Evolutionary conservation across 2,329 filamentous ascomycete genomes (phyloP).

Genomic region (Gnomoniopsis smithogilvyi): DNA sequence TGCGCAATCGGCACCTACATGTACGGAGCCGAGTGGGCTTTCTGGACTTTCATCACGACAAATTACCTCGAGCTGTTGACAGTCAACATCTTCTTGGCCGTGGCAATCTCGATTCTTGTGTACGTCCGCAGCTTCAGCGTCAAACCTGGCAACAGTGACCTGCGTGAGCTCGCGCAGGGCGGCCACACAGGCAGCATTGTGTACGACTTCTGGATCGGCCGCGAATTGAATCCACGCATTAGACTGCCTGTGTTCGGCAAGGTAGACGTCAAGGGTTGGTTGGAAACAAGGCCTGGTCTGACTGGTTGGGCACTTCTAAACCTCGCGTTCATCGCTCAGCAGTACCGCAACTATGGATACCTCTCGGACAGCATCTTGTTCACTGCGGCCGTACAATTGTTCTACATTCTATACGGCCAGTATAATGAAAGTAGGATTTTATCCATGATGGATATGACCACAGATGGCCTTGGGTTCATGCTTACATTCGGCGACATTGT

Average conservation of each 20-base stretch:
- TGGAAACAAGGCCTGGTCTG: slow-evolving; percentile 80
- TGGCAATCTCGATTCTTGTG: slow-evolving; percentile 65
- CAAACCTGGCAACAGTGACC: slow-evolving; percentile 63
- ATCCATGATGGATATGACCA: slow-evolving; percentile 86
- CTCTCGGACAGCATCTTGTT: slow-evolving; percentile 80
- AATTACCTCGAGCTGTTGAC: slow-evolving; percentile 83
- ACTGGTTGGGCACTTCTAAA: slow-evolving; percentile 83
- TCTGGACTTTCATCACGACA: slow-evolving; percentile 87
- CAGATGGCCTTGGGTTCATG: slow-evolving; percentile 87
- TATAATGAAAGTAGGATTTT: slow-evolving; percentile 82
- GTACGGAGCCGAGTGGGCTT: slow-evolving; percentile 71
- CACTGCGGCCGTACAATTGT: slow-evolving; percentile 68
- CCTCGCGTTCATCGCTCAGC: slow-evolving; percentile 74
- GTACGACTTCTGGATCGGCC: slow-evolving; percentile 91
- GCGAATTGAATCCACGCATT: slow-evolving; percentile 82
- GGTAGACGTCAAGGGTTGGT: slow-evolving; percentile 81
- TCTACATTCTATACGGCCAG: slow-evolving; percentile 78
- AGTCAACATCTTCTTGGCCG: slow-evolving; percentile 72
- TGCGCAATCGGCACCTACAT: slow-evolving; percentile 67
- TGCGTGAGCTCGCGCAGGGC: slow-evolving; percentile 73
- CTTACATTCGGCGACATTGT: slow-evolving; percentile 5
- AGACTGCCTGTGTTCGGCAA: slow-evolving; percentile 72
- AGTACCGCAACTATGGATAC: slow-evolving; percentile 76
- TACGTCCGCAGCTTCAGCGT: slow-evolving; percentile 78
- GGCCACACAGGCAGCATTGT: slow-evolving; percentile 76